These are phyloP conservation scores for Xerocomus subilludens DNA, from an alignment of 1,284 basidiomycete genomes.

Conservation along the genomic window DNA sequence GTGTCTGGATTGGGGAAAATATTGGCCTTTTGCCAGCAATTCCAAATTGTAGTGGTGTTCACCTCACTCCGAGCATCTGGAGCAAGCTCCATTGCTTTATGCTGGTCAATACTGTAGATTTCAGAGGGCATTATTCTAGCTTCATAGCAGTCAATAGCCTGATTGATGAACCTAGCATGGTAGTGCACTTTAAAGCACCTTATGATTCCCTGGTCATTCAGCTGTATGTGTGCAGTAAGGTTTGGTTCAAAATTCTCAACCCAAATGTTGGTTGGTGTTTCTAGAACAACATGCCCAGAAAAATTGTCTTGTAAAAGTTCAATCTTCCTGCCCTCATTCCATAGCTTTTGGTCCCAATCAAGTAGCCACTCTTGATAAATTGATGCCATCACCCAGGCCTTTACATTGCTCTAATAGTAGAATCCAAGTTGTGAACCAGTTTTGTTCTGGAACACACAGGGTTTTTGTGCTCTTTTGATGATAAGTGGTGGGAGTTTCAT, in stretches of 20 bases:
- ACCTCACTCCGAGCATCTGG: no score
- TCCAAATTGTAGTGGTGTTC: no score
- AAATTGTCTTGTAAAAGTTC: constrained; percentile 29
- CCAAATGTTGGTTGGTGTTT: no score
- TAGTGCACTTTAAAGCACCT: neutral
- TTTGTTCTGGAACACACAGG: constrained; percentile 37
- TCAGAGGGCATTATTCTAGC: neutral
- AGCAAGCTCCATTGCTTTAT: no score
- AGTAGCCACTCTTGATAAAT: constrained; percentile 36
- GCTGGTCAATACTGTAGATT: neutral
- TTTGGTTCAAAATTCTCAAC: no score
- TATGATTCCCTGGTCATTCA: neutral
- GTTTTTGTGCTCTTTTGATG: constrained; percentile 45
- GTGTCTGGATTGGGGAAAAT: no score
- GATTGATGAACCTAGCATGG: neutral
- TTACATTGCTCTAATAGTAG: constrained; percentile 35
- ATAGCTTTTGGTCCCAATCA: constrained; percentile 16
- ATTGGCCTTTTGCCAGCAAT: no score
- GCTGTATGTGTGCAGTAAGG: neutral
- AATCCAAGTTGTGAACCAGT: constrained; percentile 36
- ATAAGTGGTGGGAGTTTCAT: constrained; percentile 39
- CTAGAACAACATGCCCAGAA: neutral
- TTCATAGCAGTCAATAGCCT: neutral
- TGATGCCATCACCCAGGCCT: constrained; percentile 45
- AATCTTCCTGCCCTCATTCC: neutral